These are phyloP conservation scores for Puccinia novopanici DNA, from an alignment of 1,284 basidiomycete genomes.

Conservation along the genomic window DNA sequence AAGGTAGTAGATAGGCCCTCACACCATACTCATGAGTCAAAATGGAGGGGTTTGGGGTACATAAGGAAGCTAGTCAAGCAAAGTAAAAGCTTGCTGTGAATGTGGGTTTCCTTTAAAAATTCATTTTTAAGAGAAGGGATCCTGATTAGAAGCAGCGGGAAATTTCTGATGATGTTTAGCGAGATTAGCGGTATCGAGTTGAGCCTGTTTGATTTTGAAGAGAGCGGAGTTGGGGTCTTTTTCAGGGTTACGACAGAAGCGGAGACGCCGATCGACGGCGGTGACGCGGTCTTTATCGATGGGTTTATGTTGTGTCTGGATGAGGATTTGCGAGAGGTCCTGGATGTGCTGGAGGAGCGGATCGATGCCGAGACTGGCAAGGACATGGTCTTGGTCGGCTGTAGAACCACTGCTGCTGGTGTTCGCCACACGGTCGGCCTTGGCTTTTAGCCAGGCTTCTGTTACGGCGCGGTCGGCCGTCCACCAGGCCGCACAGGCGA, in stretches of 20 bases:
- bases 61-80: not conserved
- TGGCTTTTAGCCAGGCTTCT: conserved; percentile 65
- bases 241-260: conserved; percentile 86
- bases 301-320: conserved; percentile 65
- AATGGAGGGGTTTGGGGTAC: not conserved
- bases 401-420: not conserved
- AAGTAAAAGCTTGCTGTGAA: no score
- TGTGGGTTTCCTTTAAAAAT: not conserved
- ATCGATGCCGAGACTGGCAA: conserved; percentile 2
- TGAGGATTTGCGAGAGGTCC: conserved; percentile 65
- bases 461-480: conserved; percentile 69
- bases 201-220: conserved; percentile 36
- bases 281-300: conserved; percentile 80
- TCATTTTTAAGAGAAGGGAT: conserved; percentile 24
- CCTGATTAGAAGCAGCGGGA: conserved; percentile 8
- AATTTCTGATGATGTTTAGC: conserved; percentile 40
- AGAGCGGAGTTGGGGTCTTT: conserved; percentile 83
- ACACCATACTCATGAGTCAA: no score
- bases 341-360: conserved; percentile 62
- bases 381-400: not conserved
- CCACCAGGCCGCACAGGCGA: conserved; percentile 80
- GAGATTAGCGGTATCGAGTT: conserved; percentile 11
- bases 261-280: conserved; percentile 79
- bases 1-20: no score
- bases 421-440: conserved; percentile 41